Conservation (phyloP, 192 early-diverging fungal species). For the Coemansia sp. region DNA sequence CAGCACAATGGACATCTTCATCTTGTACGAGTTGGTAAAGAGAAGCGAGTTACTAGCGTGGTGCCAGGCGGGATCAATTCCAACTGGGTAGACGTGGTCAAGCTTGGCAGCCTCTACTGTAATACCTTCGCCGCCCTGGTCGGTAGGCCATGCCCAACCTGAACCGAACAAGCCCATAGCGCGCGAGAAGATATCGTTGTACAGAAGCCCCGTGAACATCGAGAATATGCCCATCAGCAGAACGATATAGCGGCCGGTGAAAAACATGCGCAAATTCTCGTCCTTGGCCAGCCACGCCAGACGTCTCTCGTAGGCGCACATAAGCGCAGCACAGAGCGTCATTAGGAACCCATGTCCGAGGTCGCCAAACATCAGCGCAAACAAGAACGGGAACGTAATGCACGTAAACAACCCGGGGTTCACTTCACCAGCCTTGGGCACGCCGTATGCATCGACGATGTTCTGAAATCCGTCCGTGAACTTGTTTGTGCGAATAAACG, state of each 20-base stretch:
- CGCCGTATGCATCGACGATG: constrained; percentile 97
- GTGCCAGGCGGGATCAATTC: constrained; percentile 94
- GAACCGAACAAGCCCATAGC: constrained; percentile 70
- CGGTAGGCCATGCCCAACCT: constrained; percentile 73
- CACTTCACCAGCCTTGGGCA: constrained; percentile 94
- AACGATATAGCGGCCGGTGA: constrained; percentile 95
- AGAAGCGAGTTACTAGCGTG: constrained; percentile 89
- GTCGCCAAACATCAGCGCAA: constrained; percentile 99
- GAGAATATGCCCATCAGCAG: constrained; percentile 98
- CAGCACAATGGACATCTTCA: constrained; percentile 97
- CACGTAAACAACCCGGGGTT: constrained; percentile 97
- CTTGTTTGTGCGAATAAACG: constrained; percentile 94
- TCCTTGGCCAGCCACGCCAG: constrained; percentile 71
- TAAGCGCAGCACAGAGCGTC: constrained; percentile 68
- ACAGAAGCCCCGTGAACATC: constrained; percentile 94
- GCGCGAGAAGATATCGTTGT: constrained; percentile 97
- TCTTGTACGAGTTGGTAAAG: constrained; percentile 99
- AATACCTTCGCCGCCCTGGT: constrained; percentile 58
- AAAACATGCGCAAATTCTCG: constrained; percentile 85
- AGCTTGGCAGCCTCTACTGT: constrained; percentile 63
- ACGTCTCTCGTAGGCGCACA: constrained; percentile 79
- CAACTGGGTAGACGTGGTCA: constrained; percentile 69
- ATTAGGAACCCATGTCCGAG: constrained; percentile 93
- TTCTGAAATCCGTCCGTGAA: constrained; percentile 95
- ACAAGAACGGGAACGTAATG: constrained; percentile 99